Conservation (phyloP, 768 basidiomycete genomes). For the Sporobolomyces pararoseus region DNA sequence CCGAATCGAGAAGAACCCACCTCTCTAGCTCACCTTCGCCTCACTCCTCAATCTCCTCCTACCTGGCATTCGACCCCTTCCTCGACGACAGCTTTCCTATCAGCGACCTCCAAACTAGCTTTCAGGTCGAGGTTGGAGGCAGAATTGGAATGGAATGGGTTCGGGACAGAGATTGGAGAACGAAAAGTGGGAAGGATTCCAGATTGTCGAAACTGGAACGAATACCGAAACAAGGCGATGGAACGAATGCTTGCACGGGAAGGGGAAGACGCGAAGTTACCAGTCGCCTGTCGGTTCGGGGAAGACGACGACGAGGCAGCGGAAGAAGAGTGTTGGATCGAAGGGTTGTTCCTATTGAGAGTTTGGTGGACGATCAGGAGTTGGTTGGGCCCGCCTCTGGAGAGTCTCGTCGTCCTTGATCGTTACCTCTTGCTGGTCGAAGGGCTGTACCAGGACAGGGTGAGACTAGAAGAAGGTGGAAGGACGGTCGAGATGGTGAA, state of each 20-base stretch:
- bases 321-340: constrained; percentile 10
- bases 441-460: constrained; percentile 1
- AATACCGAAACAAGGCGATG: constrained; percentile 20
- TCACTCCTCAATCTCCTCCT: constrained; percentile 33
- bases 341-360: constrained; percentile 15
- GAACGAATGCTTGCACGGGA: background rate
- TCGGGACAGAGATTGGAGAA: background rate
- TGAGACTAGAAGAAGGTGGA: background rate
- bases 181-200: constrained; percentile 26
- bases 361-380: constrained; percentile 36
- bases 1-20: background rate
- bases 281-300: constrained; percentile 1
- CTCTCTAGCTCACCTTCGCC: constrained; percentile 27
- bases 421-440: constrained; percentile 25
- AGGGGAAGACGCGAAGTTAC: background rate
- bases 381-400: constrained; percentile 30
- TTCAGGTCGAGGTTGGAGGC: constrained; percentile 29
- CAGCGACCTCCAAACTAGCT: constrained; percentile 29
- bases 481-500: constrained; percentile 34
- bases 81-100: background rate
- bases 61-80: constrained; percentile 22
- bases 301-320: background rate
- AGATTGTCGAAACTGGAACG: constrained; percentile 4
- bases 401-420: constrained; percentile 31
- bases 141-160: constrained; percentile 6